Base-by-base conservation (phyloP, 2,329 filamentous ascomycete genomes). In the Colletotrichum somersetense region DNA sequence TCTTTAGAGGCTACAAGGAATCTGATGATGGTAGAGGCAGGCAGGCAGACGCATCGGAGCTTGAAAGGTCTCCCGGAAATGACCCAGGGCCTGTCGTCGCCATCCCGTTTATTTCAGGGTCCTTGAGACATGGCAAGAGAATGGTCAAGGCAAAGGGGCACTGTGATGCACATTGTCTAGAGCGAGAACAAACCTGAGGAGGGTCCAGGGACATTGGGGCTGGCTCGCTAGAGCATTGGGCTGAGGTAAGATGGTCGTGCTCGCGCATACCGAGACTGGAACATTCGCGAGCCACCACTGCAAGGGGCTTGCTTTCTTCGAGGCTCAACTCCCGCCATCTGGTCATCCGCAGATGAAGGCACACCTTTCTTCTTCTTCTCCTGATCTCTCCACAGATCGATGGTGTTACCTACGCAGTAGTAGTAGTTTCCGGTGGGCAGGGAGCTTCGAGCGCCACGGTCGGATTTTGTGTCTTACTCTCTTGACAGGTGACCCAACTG, bases 351-450 rank as follows among this genome's bases (percentile, higher is more conserved):
- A 56, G 66, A 42, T 30, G 44, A 61, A 44, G 48, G 30, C 26
- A 48, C 46, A 55, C 59, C 12, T 72, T 72, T 69, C 69, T 72
- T 72, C 66, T 72, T 72, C 55, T 65, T 69, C 59, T 30, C 4
- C 59, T 40, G 46, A 50, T 50, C 66, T 71, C 68, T 72, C 69
- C 69, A 53, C 69, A 72, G 66, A 72, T 72, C 66, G 69, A 72
- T 69, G 69, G 69, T 64, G 61, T 59, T 44, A 14, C 44, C 44
- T 46, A 64, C 6, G 14, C 7, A 20, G 38, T 14, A 11, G 69
- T 69, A 38, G 66, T 59, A 69, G 55, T 69, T 67, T 67, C 59
- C 62, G 58, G 66, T 65, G 69, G 69, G 12, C 69, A 72, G 66
- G 66, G 59, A 64, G 59, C 30, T 53, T 68, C 65, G 58, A 68